Percentiles rank a stretch among this genome's conserved stretches.
Conservation (phyloP, 495 filamentous ascomycete genomes). For the Penicillium cosmopolitanum region DNA sequence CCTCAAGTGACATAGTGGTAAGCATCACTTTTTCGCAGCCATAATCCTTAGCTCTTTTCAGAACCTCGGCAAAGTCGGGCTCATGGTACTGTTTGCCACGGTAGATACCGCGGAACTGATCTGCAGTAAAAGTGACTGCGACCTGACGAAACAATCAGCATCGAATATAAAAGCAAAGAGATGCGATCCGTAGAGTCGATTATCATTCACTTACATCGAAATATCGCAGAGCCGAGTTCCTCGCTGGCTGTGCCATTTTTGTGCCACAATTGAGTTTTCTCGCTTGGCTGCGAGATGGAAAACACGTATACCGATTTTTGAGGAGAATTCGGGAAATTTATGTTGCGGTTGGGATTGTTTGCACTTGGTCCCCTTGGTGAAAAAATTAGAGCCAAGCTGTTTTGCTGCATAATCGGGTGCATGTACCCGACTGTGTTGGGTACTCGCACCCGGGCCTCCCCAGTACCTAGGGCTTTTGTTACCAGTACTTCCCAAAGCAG, state of each 20-base stretch:
- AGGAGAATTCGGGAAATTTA: too few relatives aligned
- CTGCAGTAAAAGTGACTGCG: conserved; percentile 37
- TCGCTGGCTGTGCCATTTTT: neutral
- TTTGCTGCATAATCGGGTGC: conserved; percentile 2
- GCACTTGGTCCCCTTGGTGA: neutral
- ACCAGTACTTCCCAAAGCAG: too few relatives aligned
- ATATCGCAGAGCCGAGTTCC: conserved; percentile 9
- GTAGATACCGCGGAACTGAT: conserved; percentile 39
- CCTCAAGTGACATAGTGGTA: conserved; percentile 32
- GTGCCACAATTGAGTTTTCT: neutral
- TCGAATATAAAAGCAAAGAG: neutral
- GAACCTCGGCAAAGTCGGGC: conserved; percentile 28
- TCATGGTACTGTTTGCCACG: conserved; percentile 37
- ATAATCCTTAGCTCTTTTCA: conserved; percentile 28
- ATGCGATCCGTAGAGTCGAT: neutral
- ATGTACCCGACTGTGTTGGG: neutral
- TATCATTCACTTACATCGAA: conserved; percentile 11
- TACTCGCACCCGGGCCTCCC: neutral
- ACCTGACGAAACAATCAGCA: conserved; percentile 19
- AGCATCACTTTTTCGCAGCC: conserved; percentile 31
- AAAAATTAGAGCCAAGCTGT: neutral
- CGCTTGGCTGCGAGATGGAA: neutral
- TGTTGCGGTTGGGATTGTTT: neutral
- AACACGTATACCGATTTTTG: too few relatives aligned
- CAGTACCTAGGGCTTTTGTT: too few relatives aligned